Evolutionary conservation across 345 rosid genomes (phyloP).

Genomic region (Citrus australasica): DNA sequence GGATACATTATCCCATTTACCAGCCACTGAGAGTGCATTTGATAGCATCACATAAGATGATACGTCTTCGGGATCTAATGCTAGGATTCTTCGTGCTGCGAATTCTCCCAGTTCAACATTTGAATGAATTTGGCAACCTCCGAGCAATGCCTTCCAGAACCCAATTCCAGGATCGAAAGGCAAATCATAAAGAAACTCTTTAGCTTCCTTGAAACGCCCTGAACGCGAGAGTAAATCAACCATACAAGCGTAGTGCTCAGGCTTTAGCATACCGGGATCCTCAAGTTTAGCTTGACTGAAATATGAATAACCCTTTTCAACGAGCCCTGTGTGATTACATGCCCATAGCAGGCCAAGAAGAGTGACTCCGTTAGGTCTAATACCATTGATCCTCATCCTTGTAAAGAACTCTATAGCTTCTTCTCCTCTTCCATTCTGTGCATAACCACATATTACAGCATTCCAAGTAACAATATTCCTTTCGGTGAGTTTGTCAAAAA

Average conservation of each 20-base stretch:
- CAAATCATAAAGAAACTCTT: constrained; percentile 41
- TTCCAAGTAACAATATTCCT: constrained; percentile 63
- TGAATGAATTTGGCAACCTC: constrained; percentile 78
- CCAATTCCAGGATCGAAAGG: constrained; percentile 77
- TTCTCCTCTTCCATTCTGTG: constrained; percentile 71
- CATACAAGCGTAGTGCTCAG: constrained; percentile 78
- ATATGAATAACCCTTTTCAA: constrained; percentile 55
- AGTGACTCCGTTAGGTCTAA: constrained; percentile 60
- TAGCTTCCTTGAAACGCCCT: constrained; percentile 61
- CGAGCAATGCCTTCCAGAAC: constrained; percentile 84
- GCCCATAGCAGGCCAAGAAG: constrained; percentile 71
- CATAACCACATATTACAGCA: constrained; percentile 77
- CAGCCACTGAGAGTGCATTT: constrained; percentile 65
- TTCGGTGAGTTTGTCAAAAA: constrained; percentile 39
- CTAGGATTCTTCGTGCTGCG: constrained; percentile 53
- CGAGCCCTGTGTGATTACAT: constrained; percentile 76
- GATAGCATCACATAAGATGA: constrained; percentile 85
- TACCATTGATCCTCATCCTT: constrained; percentile 35
- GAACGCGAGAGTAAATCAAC: constrained; percentile 76
- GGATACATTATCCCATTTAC: constrained; percentile 60
- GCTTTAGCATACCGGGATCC: constrained; percentile 36
- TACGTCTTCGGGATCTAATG: constrained; percentile 65
- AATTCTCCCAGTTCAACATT: constrained; percentile 48
- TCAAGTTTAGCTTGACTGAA: constrained; percentile 42
- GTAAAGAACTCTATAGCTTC: constrained; percentile 56